Evolutionary conservation across 768 basidiomycete genomes (phyloP), one percentile per base, ranked within the genome.

Genomic region (Tephrocybe sp.): DNA sequence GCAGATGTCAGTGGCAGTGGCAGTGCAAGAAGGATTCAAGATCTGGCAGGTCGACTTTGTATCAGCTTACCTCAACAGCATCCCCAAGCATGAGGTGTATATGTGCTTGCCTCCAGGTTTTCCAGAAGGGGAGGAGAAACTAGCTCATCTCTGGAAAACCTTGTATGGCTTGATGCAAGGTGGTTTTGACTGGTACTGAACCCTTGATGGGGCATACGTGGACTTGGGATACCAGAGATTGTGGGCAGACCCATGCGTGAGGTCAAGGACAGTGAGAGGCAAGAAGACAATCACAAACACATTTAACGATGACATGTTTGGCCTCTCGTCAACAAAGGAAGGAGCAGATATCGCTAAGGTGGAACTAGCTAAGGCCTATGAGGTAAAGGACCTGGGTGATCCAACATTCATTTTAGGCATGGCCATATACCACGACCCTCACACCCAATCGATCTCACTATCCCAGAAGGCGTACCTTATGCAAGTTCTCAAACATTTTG

Each of bases 101-200:
- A 36, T 36, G 34, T 14, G 15, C 7, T 14, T 36, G 4, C 34
- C 34, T 7, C 34, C 34, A 9, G 34, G 34, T 9, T 12, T 34
- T 24, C 30, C 18, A 21, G 20, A 18, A 8, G 32, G 45, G 32
- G 20, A 33, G 32, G 45, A 32, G 14, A 45, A 45, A 14, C 11
- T 45, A 12, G 45, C 45, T 3, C 8, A 2, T 10, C 32, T 45
- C 18, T 2, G 11, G 1, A 45, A 45, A 23, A 34, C 44, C 1
- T 1, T 45, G 3, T 51, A 51, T 18, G 43, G 50, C 0, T 30
- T 37, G 8, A 52, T 52, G 51, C 37, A 52, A 14, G 45, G 37
- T 7, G 51, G 44, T 3, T 33, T 4, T 20, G 39, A 45, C 18
- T 45, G 43, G 50, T 51, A 20, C 26, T 15, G 15, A 2, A 41